phyloP scores from a whole-genome alignment of 2,329 filamentous ascomycete species.

The Torrubiella hemipterigena region DNA sequence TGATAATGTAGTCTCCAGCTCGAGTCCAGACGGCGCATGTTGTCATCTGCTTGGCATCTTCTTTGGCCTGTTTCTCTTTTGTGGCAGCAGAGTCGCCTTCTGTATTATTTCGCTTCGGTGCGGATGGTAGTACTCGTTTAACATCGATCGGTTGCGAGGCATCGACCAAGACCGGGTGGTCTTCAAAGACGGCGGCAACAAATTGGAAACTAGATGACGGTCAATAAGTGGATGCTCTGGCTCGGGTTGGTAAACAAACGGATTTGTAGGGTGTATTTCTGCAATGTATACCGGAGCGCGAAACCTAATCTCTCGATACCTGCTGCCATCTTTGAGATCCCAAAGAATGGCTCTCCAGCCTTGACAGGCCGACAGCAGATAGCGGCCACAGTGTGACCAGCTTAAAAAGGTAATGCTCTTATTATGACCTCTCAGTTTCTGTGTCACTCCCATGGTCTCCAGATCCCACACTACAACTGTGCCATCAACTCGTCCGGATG shows the following conservation, averaged over 20 bases:
- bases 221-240: slow-evolving; percentile 8
- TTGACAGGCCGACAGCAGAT: slow-evolving; percentile 83
- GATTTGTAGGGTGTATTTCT: slow-evolving; percentile 83
- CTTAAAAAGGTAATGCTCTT: slow-evolving; percentile 88
- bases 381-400: slow-evolving; percentile 87
- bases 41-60: slow-evolving; percentile 90
- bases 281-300: slow-evolving; percentile 91
- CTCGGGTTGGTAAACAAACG: slow-evolving; percentile 35
- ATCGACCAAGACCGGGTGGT: slow-evolving; percentile 81
- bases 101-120: slow-evolving; percentile 60
- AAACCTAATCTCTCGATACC: slow-evolving; percentile 78
- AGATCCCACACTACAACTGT: slow-evolving; percentile 94
- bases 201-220: slow-evolving; percentile 56
- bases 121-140: slow-evolving; percentile 69
- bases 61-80: slow-evolving; percentile 79
- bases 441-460: slow-evolving; percentile 91
- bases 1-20: slow-evolving; percentile 76
- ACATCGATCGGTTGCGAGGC: slow-evolving; percentile 55
- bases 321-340: slow-evolving; percentile 63
- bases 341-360: slow-evolving; percentile 96
- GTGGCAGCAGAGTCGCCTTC: slow-evolving; percentile 56
- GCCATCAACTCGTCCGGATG: slow-evolving; percentile 86
- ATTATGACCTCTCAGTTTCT: slow-evolving; percentile 87
- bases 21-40: slow-evolving; percentile 85
- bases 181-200: slow-evolving; percentile 86